Percentiles rank a stretch among this genome's conserved stretches.
Conservation (phyloP, 1,139 yeast genomes). For the Candida dubliniensis region DNA sequence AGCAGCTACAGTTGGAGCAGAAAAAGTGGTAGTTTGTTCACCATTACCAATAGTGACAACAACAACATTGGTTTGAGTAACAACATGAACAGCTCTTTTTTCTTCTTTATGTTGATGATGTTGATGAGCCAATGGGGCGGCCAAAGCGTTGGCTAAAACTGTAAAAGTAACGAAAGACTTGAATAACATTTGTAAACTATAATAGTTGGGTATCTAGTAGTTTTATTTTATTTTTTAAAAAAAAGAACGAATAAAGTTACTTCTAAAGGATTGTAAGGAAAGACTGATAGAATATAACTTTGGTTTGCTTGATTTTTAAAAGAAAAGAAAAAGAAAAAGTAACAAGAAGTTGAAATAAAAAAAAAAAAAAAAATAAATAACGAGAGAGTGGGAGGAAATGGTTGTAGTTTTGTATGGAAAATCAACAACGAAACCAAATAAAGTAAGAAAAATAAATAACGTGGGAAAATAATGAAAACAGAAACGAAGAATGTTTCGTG, state of each 20-base stretch:
- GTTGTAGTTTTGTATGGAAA: constrained; percentile 3
- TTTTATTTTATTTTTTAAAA: constrained; percentile 2
- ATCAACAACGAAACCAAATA: background rate
- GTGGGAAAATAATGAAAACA: background rate
- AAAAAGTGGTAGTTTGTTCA: constrained; percentile 24
- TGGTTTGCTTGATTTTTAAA: constrained; percentile 2
- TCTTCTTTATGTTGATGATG: constrained; percentile 44
- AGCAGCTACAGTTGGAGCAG: constrained; percentile 24
- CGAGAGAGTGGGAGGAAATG: background rate
- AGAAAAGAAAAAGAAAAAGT: constrained; percentile 4
- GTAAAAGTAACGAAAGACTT: constrained; percentile 40
- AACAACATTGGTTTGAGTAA: constrained; percentile 34
- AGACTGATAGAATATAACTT: constrained; percentile 12
- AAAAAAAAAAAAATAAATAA: background rate
- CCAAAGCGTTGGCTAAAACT: constrained; percentile 27
- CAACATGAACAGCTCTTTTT: constrained; percentile 38
- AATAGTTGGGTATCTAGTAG: no score
- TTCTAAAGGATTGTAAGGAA: constrained; percentile 11
- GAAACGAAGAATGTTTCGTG: background rate
- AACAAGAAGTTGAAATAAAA: constrained; percentile 2
- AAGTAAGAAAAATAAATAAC: background rate
- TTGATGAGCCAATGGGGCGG: constrained; percentile 35
- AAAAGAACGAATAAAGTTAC: constrained; percentile 6
- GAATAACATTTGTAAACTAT: constrained; percentile 50
- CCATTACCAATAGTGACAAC: constrained; percentile 39